A percentile compares a stretch with the other conserved stretches of the same genome.
These are phyloP conservation scores for Primulina eburnea DNA, from an alignment of 257 asterid genomes.

Conservation along the genomic window DNA sequence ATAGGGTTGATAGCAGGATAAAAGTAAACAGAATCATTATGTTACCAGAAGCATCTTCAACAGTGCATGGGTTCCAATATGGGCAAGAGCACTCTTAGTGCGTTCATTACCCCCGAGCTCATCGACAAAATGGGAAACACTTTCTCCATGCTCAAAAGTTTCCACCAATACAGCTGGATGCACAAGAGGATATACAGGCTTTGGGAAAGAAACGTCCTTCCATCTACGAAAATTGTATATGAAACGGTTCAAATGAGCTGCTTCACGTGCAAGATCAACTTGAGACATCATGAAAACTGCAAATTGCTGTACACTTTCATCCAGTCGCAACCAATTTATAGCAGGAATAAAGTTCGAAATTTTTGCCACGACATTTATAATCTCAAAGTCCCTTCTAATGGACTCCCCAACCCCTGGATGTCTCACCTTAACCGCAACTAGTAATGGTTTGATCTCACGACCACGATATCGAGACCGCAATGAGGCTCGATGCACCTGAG, in stretches of 20 bases:
- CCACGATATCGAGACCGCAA: constrained; percentile 54
- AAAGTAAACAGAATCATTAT: constrained; percentile 13
- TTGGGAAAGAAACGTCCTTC: constrained; percentile 83
- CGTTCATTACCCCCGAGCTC: constrained; percentile 60
- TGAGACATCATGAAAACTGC: constrained; percentile 90
- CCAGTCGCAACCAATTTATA: constrained; percentile 78
- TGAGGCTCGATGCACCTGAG: constrained; percentile 87
- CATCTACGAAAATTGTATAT: constrained; percentile 82
- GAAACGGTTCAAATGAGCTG: constrained; percentile 86
- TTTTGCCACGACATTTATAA: constrained; percentile 68
- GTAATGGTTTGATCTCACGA: constrained; percentile 55
- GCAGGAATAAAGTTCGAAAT: constrained; percentile 60
- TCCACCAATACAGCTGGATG: constrained; percentile 94
- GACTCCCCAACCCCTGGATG: constrained; percentile 95
- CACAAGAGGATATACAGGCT: constrained; percentile 85
- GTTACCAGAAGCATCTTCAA: constrained; percentile 87
- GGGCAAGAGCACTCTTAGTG: constrained; percentile 73
- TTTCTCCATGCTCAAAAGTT: constrained; percentile 82
- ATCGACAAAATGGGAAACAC: constrained; percentile 72
- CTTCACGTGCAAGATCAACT: constrained; percentile 91
- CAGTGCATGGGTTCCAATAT: constrained; percentile 85
- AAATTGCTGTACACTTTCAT: constrained; percentile 86
- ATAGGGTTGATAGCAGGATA: constrained; percentile 4
- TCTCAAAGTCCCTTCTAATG: constrained; percentile 77
- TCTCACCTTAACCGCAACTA: constrained; percentile 86